Evolutionary conservation across 768 basidiomycete species (phyloP).

Genomic region (Tricholoma sp.): DNA sequence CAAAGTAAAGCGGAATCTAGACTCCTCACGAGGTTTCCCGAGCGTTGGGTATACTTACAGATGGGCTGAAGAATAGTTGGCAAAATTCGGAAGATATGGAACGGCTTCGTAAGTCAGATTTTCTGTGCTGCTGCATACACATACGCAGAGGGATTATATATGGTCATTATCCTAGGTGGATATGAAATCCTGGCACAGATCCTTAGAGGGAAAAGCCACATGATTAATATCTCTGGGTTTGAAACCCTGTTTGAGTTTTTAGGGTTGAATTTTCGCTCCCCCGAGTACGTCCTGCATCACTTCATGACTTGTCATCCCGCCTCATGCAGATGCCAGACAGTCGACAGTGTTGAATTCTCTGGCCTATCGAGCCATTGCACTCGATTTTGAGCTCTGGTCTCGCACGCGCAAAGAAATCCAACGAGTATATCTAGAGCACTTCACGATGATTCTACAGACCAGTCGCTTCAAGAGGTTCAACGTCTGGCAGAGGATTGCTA

Average conservation of each 20-base stretch:
- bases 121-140: neutral
- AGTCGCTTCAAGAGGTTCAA: conserved; percentile 81
- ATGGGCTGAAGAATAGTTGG: conserved; percentile 82
- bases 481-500: conserved; percentile 62
- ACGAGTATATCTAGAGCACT: conserved; percentile 74
- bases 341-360: conserved; percentile 80
- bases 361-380: conserved; percentile 77
- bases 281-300: conserved; percentile 51
- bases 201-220: conserved; percentile 60
- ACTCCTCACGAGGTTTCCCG: conserved; percentile 74
- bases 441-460: conserved; percentile 62
- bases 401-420: conserved; percentile 68
- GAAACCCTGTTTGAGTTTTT: conserved; percentile 83
- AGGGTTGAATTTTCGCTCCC: conserved; percentile 76
- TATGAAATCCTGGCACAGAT: conserved; percentile 82
- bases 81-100: conserved; percentile 96
- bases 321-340: conserved; percentile 35
- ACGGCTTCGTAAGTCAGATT: conserved; percentile 55
- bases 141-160: neutral
- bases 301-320: neutral
- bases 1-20: conserved; percentile 26
- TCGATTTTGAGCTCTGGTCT: conserved; percentile 92
- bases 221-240: conserved; percentile 78
- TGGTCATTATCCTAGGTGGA: conserved; percentile 47
- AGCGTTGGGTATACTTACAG: conserved; percentile 65